phyloP scores from a whole-genome alignment of 768 basidiomycete species.

The Termitomyces sp. region DNA sequence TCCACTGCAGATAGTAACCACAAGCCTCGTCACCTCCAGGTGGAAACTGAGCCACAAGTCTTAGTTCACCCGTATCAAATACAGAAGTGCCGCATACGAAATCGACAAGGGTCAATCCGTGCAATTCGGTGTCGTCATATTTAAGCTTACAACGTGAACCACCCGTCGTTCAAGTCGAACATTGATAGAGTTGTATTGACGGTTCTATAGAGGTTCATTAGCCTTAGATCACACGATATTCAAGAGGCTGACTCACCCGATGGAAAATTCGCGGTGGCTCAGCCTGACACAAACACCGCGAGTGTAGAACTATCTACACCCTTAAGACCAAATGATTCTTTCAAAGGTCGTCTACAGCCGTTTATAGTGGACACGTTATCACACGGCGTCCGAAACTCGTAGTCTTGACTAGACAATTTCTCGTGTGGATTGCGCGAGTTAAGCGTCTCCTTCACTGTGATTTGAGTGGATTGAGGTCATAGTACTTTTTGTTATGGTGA shows the following conservation, averaged over 20 bases:
- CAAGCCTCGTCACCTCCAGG: slow-evolving; percentile 61
- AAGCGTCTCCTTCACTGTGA: slow-evolving; percentile 35
- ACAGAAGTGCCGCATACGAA: slow-evolving; percentile 73
- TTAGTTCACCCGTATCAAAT: slow-evolving; percentile 45
- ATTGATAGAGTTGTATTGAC: slow-evolving; percentile 61
- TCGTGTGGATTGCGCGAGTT: slow-evolving; percentile 1
- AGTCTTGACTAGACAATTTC: slow-evolving; percentile 50
- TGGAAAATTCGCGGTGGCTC: slow-evolving; percentile 62
- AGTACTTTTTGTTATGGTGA: slow-evolving; percentile 51
- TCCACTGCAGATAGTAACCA: slow-evolving; percentile 80
- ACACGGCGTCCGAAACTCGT: slow-evolving; percentile 42
- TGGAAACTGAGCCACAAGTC: slow-evolving; percentile 64
- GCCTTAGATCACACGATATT: not conserved
- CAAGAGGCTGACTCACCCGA: slow-evolving; percentile 45
- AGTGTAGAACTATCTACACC: slow-evolving; percentile 48
- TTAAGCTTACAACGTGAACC: slow-evolving; percentile 62
- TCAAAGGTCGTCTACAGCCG: slow-evolving; percentile 51
- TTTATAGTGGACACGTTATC: slow-evolving; percentile 52
- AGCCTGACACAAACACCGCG: slow-evolving; percentile 58
- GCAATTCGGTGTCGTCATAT: slow-evolving; percentile 29
- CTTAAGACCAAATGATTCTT: slow-evolving; percentile 55
- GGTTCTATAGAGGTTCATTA: slow-evolving; percentile 27
- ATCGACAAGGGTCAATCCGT: slow-evolving; percentile 62
- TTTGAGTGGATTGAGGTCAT: slow-evolving; percentile 60
- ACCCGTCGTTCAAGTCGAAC: slow-evolving; percentile 39